Percentiles rank a stretch among this genome's conserved stretches.
Conservation (phyloP, 257 asterid species). For the Solanum dulcamara region DNA sequence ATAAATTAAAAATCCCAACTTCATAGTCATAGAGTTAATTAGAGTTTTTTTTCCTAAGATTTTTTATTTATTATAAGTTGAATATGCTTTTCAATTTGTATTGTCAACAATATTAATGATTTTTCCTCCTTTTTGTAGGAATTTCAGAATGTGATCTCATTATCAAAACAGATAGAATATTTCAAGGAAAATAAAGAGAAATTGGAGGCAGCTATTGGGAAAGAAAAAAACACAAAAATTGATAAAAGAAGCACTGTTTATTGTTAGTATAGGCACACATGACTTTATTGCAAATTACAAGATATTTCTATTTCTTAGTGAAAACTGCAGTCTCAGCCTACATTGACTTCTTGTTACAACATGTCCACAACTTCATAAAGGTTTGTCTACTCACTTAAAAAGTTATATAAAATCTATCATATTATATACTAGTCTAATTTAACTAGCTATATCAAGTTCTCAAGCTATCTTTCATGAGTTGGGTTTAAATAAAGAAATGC, state of each 20-base stretch:
- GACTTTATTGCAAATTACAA: constrained; percentile 59
- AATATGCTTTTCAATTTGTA: neutral
- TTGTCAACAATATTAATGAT: neutral
- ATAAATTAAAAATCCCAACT: no score
- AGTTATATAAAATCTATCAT: neutral
- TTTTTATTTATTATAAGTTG: no score
- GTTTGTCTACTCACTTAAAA: constrained; percentile 8
- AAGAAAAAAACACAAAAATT: constrained; percentile 23
- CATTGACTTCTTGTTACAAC: constrained; percentile 24
- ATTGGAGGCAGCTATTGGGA: constrained; percentile 29
- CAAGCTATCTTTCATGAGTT: neutral
- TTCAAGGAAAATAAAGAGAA: constrained; percentile 36
- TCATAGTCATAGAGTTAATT: no score
- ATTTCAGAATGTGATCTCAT: constrained; percentile 45
- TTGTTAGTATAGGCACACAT: constrained; percentile 74
- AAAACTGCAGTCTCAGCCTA: constrained; percentile 27
- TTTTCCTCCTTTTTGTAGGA: neutral
- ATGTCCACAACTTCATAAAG: constrained; percentile 33
- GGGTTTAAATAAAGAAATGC: neutral
- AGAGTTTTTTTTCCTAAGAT: no score
- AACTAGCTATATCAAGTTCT: neutral
- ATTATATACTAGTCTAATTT: neutral
- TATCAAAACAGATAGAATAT: constrained; percentile 35
- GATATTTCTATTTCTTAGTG: constrained; percentile 36
- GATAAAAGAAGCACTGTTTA: constrained; percentile 29